Evolutionary conservation across 208 protist genomes (phyloP).

Genomic region (Acanthamoeba culbertsoni): DNA sequence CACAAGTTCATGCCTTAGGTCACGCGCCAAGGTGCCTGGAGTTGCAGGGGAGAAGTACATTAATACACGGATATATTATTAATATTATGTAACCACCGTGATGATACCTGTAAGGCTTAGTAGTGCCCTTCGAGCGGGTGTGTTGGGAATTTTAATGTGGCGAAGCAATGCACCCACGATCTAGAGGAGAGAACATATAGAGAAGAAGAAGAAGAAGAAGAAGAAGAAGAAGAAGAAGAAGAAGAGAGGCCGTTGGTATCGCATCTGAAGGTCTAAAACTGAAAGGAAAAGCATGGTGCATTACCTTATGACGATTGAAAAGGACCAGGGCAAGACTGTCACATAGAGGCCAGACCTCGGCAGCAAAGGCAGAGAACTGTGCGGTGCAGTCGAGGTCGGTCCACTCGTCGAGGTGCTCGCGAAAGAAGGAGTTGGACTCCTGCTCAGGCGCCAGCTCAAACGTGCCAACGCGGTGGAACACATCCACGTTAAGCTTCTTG

Average conservation of each 20-base stretch:
- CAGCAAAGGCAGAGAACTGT: constrained; percentile 39
- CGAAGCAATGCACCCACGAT: neutral
- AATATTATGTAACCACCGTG: neutral
- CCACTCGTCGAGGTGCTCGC: constrained; percentile 54
- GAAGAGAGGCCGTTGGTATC: neutral
- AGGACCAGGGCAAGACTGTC: constrained; percentile 28
- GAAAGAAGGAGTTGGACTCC: constrained; percentile 50
- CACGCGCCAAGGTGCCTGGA: constrained; percentile 34
- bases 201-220: neutral
- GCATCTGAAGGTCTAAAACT: too few species aligned
- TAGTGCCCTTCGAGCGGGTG: neutral
- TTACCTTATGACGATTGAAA: neutral
- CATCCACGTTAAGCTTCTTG: constrained; percentile 50
- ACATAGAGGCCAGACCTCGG: constrained; percentile 38
- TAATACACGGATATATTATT: neutral
- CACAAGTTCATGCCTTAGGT: constrained; percentile 39
- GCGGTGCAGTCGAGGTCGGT: constrained; percentile 54
- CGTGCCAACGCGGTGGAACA: constrained; percentile 48
- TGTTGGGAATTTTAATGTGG: neutral
- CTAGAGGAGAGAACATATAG: neutral
- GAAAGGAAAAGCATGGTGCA: neutral
- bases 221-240: neutral
- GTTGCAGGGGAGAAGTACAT: neutral
- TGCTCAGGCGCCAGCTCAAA: constrained; percentile 46
- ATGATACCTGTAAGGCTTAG: neutral